A percentile compares a stretch with the other conserved stretches of the same genome.
These are phyloP conservation scores for Termitomyces bulborhizus DNA, from an alignment of 768 basidiomycete genomes.

Conservation along the genomic window DNA sequence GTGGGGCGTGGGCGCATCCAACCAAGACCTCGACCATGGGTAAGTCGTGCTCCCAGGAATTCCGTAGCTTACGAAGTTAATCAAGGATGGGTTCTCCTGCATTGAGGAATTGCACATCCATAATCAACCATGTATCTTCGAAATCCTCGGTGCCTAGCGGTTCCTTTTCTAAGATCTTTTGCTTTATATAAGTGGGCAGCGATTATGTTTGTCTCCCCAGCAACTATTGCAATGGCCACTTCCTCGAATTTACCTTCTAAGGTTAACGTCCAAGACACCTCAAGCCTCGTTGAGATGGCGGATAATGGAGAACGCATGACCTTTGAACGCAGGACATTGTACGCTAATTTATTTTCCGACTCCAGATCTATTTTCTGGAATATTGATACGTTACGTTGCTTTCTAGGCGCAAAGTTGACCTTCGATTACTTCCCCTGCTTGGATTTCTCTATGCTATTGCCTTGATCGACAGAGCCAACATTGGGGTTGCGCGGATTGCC, in stretches of 20 bases:
- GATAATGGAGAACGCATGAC: neutral
- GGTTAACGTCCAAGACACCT: neutral
- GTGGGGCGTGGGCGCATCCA: slow-evolving; percentile 5
- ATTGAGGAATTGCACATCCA: slow-evolving; percentile 3
- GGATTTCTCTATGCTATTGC: slow-evolving; percentile 29
- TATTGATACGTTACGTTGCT: neutral
- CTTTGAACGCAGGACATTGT: slow-evolving; percentile 17
- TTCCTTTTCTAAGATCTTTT: slow-evolving; percentile 2
- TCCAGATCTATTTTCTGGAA: neutral
- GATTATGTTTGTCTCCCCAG: neutral
- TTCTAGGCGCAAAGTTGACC: slow-evolving; percentile 25
- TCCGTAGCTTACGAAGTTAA: neutral
- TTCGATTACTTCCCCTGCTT: slow-evolving; percentile 29
- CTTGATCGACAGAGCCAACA: slow-evolving; percentile 28
- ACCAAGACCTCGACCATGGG: neutral
- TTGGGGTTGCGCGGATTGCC: slow-evolving; percentile 27
- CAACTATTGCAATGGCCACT: slow-evolving; percentile 6
- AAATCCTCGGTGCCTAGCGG: neutral
- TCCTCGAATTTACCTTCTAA: slow-evolving; percentile 5
- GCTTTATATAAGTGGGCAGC: slow-evolving; percentile 6
- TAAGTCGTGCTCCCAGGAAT: neutral
- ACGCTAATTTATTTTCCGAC: neutral
- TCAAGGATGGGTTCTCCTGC: neutral
- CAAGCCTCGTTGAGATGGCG: slow-evolving; percentile 1
- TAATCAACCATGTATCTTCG: neutral